These are phyloP conservation scores for Fusarium globosum DNA, from an alignment of 2,329 filamentous ascomycete genomes.

Conservation along the genomic window DNA sequence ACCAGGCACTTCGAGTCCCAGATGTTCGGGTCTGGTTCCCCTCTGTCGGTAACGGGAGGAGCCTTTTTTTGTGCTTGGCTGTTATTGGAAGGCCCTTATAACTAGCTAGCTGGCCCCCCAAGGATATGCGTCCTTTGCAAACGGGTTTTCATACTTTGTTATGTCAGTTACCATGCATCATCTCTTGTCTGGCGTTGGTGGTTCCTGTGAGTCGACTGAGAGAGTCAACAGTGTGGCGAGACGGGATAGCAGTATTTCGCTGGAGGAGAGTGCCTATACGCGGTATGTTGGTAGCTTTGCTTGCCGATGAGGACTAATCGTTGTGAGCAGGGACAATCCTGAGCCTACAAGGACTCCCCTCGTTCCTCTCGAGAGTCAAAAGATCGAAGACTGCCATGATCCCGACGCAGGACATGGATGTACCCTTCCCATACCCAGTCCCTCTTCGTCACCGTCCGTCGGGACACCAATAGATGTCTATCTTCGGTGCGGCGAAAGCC, in stretches of 20 bases:
- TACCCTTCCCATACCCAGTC: constrained; percentile 22
- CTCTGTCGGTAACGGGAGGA: constrained; percentile 30
- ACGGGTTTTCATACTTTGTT: not conserved
- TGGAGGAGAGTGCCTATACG: constrained; percentile 23
- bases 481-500: constrained; percentile 21
- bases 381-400: not conserved
- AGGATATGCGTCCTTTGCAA: not conserved
- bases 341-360: not conserved
- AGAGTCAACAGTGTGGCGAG: not conserved
- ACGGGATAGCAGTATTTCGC: constrained; percentile 39
- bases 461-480: constrained; percentile 32
- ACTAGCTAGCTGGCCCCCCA: constrained; percentile 14
- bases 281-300: not conserved
- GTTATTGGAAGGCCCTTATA: constrained; percentile 12
- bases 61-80: not conserved
- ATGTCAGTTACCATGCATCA: constrained; percentile 21
- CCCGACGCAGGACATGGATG: not conserved
- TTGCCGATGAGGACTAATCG: not conserved
- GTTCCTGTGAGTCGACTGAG: constrained; percentile 24
- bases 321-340: constrained; percentile 1
- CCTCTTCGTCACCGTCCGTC: not conserved
- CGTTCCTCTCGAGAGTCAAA: not conserved
- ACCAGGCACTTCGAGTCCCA: not conserved
- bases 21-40: constrained; percentile 26
- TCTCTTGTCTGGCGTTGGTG: constrained; percentile 31